phyloP scores from a whole-genome alignment of 352 stramenopile species.

The Blastocystis sp. region DNA sequence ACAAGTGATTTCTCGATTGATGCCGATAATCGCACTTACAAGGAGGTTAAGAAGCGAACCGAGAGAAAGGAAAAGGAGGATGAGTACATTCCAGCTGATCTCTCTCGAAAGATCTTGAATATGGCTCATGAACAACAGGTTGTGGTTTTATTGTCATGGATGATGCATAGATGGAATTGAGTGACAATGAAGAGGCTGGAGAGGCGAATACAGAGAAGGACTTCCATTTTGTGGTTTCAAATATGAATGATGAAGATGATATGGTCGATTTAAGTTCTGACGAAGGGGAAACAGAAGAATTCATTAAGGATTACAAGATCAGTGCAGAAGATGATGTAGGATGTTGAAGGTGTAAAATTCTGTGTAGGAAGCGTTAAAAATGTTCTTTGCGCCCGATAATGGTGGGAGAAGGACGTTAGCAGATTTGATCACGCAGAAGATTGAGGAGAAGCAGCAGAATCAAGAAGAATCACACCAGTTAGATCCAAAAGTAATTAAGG shows the following conservation, averaged over 20 bases:
- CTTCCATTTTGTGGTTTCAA: constrained; percentile 73
- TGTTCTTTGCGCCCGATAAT: constrained; percentile 78
- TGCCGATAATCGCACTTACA: constrained; percentile 67
- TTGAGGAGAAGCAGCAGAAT: constrained; percentile 89
- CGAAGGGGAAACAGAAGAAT: constrained; percentile 71
- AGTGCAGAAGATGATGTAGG: constrained; percentile 78
- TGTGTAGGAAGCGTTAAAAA: constrained; percentile 80
- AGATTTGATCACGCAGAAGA: constrained; percentile 99
- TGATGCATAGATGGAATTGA: constrained; percentile 24
- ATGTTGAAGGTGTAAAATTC: constrained; percentile 71
- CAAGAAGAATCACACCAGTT: constrained; percentile 77
- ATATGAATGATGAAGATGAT: constrained; percentile 81
- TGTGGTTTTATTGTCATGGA: constrained; percentile 61
- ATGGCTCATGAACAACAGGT: constrained; percentile 75
- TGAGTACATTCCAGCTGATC: constrained; percentile 53
- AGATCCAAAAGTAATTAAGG: constrained; percentile 91
- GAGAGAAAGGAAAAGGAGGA: constrained; percentile 71
- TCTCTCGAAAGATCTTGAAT: constrained; percentile 73
- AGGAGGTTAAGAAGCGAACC: constrained; percentile 68
- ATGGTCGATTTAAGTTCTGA: constrained; percentile 84
- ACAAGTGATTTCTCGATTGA: constrained; percentile 27
- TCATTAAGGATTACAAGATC: constrained; percentile 75
- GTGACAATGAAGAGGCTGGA: constrained; percentile 73
- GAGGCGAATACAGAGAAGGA: constrained; percentile 81
- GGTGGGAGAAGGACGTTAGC: constrained; percentile 86